Evolutionary conservation across 495 filamentous ascomycete genomes (phyloP).

Genomic region (Talaromyces nanjingensis): DNA sequence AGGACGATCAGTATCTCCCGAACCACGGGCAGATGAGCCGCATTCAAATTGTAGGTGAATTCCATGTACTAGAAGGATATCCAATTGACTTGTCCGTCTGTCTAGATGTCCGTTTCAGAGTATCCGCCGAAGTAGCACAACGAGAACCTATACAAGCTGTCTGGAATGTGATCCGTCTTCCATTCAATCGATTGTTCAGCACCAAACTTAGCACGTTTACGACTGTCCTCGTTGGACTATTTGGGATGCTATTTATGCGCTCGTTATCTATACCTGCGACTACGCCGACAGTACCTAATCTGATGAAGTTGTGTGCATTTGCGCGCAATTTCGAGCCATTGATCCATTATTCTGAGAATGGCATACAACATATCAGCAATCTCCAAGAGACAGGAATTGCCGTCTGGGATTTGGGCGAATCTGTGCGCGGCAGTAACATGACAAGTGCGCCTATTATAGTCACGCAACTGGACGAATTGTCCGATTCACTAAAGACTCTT

Average conservation of each 20-base stretch:
- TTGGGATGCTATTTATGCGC: constrained; percentile 55
- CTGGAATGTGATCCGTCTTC: constrained; percentile 54
- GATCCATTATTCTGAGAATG: constrained; percentile 87
- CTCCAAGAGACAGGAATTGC: constrained; percentile 84
- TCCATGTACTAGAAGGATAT: background rate
- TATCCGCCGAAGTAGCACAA: constrained; percentile 81
- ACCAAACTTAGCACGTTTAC: constrained; percentile 63
- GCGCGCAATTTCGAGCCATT: constrained; percentile 85
- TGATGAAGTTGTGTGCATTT: constrained; percentile 82
- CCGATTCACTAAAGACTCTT: constrained; percentile 72
- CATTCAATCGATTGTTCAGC: constrained; percentile 36
- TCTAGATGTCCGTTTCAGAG: constrained; percentile 77
- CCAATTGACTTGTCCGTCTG: background rate
- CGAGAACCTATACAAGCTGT: constrained; percentile 74
- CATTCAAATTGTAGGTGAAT: constrained; percentile 41
- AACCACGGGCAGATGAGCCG: constrained; percentile 13
- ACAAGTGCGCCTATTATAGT: constrained; percentile 81
- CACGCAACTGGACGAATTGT: constrained; percentile 71
- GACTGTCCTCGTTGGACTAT: constrained; percentile 46
- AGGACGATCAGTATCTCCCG: constrained; percentile 44
- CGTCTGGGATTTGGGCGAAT: constrained; percentile 88
- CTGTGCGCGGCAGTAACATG: constrained; percentile 81
- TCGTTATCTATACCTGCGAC: constrained; percentile 60
- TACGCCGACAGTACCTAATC: constrained; percentile 68
- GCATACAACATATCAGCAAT: constrained; percentile 72